phyloP scores from a whole-genome alignment of 805 yeast species.

The Gaillardinia entomophila region DNA sequence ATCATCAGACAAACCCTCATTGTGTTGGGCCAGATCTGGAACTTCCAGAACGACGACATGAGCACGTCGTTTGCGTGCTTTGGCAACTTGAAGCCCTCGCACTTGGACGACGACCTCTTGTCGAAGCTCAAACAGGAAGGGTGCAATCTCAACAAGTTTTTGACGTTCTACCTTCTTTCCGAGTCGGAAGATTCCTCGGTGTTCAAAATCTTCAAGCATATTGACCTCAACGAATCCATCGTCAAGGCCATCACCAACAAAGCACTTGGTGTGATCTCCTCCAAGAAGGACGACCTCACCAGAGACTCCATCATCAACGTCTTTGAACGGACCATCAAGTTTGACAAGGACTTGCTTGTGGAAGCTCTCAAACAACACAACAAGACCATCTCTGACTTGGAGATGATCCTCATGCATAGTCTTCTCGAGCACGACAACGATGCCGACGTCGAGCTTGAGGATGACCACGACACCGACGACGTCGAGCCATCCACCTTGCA shows the following conservation, averaged over 20 bases:
- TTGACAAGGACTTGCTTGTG: conserved; percentile 15
- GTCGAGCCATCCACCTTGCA: conserved; percentile 15
- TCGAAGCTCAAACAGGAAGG: conserved; percentile 11
- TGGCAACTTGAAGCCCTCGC: conserved; percentile 4
- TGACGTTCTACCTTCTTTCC: conserved; percentile 22
- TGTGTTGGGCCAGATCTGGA: conserved; percentile 38
- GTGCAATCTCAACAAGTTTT: conserved; percentile 25
- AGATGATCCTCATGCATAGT: conserved; percentile 52
- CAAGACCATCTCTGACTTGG: conserved; percentile 27
- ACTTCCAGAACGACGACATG: conserved; percentile 14
- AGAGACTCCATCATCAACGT: conserved; percentile 11
- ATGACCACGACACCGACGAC: conserved; percentile 14
- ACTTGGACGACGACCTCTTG: conserved; percentile 5
- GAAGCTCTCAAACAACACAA: conserved; percentile 11
- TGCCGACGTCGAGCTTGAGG: conserved; percentile 27
- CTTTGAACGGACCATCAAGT: conserved; percentile 17
- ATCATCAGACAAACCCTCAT: conserved; percentile 28
- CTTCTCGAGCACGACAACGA: conserved; percentile 17
- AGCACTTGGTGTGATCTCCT: conserved; percentile 3
- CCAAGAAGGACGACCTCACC: conserved; percentile 8
- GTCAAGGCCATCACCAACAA: conserved; percentile 11
- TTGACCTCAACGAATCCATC: conserved; percentile 11
- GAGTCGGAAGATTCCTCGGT: conserved; percentile 15
- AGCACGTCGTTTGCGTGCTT: conserved; percentile 13
- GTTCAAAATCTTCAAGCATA: conserved; percentile 14